Percentiles rank a stretch among this genome's conserved stretches.
These are phyloP conservation scores for Ceratobasidium sp. DNA, from an alignment of 1,284 basidiomycete genomes.

Conservation along the genomic window DNA sequence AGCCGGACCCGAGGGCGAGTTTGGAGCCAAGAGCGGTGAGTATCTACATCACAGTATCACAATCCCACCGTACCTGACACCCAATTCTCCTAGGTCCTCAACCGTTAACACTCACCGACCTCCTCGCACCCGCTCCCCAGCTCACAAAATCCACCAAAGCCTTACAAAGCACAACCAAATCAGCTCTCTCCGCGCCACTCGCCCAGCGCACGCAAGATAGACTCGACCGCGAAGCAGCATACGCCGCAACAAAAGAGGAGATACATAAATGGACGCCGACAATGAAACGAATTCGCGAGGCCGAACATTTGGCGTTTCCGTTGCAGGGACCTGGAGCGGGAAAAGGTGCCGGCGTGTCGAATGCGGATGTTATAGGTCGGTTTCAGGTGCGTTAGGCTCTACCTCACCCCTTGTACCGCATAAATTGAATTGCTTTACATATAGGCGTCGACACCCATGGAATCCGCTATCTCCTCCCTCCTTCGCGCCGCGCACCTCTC, in stretches of 20 bases:
- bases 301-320: constrained; percentile 93
- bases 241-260: constrained; percentile 92
- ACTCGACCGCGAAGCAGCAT: constrained; percentile 93
- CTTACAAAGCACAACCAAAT: constrained; percentile 65
- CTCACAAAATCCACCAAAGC: constrained; percentile 78
- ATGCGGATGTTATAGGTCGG: constrained; percentile 80
- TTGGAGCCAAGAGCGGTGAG: constrained; percentile 65
- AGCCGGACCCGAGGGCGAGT: constrained; percentile 80
- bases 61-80: background rate
- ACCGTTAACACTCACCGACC: constrained; percentile 70
- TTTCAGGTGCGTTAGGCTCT: constrained; percentile 71
- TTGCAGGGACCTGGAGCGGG: constrained; percentile 75
- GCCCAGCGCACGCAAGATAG: constrained; percentile 89
- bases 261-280: constrained; percentile 94
- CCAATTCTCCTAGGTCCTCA: constrained; percentile 52
- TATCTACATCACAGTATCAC: constrained; percentile 51
- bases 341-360: constrained; percentile 66
- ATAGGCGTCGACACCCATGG: constrained; percentile 81
- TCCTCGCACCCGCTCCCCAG: background rate
- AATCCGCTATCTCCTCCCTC: constrained; percentile 81
- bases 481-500: constrained; percentile 82
- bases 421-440: constrained; percentile 9
- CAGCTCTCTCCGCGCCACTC: constrained; percentile 83
- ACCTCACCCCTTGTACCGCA: background rate
- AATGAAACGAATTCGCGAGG: constrained; percentile 85